These are phyloP conservation scores for Aspergillus sergii DNA, from an alignment of 2,329 filamentous ascomycete genomes.

Conservation along the genomic window DNA sequence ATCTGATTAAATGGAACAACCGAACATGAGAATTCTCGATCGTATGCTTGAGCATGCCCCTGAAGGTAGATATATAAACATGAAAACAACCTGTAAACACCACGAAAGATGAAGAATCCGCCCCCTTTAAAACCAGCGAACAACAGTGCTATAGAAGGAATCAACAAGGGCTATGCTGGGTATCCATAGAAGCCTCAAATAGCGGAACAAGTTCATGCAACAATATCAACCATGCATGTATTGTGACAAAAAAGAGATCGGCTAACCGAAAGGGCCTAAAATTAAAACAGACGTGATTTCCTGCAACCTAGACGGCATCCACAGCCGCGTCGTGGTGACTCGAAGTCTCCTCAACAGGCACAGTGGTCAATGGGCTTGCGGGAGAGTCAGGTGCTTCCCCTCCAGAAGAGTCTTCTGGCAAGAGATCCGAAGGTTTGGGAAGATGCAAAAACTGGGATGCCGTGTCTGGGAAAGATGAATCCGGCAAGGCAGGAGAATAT, in stretches of 20 bases:
- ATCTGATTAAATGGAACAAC: background rate
- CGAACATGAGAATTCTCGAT: conserved; percentile 5
- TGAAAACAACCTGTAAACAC: conserved; percentile 1
- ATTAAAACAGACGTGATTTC: background rate
- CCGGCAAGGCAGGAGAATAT: conserved; percentile 2
- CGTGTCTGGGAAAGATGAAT: background rate
- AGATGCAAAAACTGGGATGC: background rate
- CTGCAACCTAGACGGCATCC: background rate
- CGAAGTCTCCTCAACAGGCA: conserved; percentile 10
- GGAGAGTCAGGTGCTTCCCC: conserved; percentile 32
- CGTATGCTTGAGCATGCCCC: conserved; percentile 10
- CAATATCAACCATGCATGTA: background rate
- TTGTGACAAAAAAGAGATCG: background rate
- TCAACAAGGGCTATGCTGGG: conserved; percentile 30
- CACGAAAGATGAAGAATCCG: background rate
- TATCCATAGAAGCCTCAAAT: conserved; percentile 31
- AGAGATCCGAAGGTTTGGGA: conserved; percentile 16
- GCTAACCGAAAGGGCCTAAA: background rate
- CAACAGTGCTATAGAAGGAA: conserved; percentile 9
- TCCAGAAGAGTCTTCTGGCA: conserved; percentile 30
- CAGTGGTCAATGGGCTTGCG: conserved; percentile 19
- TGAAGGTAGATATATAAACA: background rate
- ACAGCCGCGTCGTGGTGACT: background rate
- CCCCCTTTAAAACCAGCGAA: background rate
- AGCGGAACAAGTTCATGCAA: conserved; percentile 8